phyloP scores from a whole-genome alignment of 805 yeast species.

The Saturnispora besseyi region DNA sequence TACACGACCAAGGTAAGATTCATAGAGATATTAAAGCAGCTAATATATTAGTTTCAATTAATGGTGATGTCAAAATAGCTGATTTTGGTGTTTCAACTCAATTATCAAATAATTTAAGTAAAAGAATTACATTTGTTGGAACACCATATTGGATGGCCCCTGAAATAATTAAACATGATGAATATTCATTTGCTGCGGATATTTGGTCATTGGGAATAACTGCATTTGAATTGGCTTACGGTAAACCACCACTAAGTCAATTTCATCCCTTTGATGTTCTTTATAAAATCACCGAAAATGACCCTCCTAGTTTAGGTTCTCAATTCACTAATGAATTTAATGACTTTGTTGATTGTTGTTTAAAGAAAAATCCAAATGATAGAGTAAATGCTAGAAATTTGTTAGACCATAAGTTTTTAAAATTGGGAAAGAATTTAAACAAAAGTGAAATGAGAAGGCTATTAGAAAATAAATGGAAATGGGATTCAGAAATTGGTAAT shows the following conservation, averaged over 20 bases:
- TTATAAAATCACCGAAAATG: slow-evolving; percentile 39
- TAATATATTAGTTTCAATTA: slow-evolving; percentile 60
- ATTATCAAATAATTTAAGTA: slow-evolving; percentile 44
- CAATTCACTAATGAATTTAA: slow-evolving; percentile 37
- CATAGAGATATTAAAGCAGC: slow-evolving; percentile 96
- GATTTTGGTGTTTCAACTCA: slow-evolving; percentile 96
- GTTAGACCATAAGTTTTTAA: slow-evolving; percentile 54
- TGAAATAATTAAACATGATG: slow-evolving; percentile 44
- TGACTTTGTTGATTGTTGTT: slow-evolving; percentile 61
- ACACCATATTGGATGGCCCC: slow-evolving; percentile 63
- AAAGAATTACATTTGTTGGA: slow-evolving; percentile 46
- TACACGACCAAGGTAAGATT: slow-evolving; percentile 67
- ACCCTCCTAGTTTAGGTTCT: slow-evolving; percentile 36
- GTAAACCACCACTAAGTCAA: slow-evolving; percentile 60
- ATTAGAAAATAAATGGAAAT: slow-evolving; percentile 35
- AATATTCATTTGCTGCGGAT: slow-evolving; percentile 63
- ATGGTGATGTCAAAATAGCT: slow-evolving; percentile 77
- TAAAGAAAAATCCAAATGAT: slow-evolving; percentile 56
- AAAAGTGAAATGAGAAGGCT: slow-evolving; percentile 29
- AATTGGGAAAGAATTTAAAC: slow-evolving; percentile 29
- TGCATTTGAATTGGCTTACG: slow-evolving; percentile 60
- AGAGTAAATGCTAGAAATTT: slow-evolving; percentile 60
- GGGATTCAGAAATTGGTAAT: slow-evolving; percentile 32
- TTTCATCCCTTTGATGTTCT: slow-evolving; percentile 49
- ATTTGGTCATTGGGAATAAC: slow-evolving; percentile 79